These are phyloP conservation scores for Aspergillus sp. DNA, from an alignment of 2,329 filamentous ascomycete genomes.

Conservation along the genomic window DNA sequence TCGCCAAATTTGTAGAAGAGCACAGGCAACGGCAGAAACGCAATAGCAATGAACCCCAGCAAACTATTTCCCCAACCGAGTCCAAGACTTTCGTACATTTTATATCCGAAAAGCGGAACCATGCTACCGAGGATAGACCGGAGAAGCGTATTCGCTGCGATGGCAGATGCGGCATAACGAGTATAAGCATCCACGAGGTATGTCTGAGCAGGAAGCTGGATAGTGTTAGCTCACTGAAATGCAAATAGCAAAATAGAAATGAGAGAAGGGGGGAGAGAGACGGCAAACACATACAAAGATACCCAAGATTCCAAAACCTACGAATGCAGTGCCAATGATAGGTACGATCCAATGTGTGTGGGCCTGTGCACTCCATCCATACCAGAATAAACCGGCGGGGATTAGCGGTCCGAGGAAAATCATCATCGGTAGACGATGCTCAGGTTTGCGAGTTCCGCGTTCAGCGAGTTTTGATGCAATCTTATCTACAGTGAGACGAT, in stretches of 20 bases:
- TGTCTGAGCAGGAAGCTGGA: constrained; percentile 11
- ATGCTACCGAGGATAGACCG: constrained; percentile 40
- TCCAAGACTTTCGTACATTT: constrained; percentile 27
- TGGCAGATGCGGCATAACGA: constrained; percentile 41
- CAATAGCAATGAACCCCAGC: constrained; percentile 20
- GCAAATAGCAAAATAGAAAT: too few species aligned
- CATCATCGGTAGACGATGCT: constrained; percentile 50
- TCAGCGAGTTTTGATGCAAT: background rate
- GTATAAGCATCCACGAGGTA: constrained; percentile 34
- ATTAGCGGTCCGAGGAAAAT: constrained; percentile 43
- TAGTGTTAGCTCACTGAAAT: too few species aligned
- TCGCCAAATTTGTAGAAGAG: background rate
- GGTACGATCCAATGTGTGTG: constrained; percentile 41
- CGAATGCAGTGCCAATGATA: constrained; percentile 40
- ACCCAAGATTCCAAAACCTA: constrained; percentile 30
- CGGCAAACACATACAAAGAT: constrained; percentile 22
- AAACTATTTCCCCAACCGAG: constrained; percentile 35
- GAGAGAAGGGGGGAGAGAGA: constrained; percentile 33
- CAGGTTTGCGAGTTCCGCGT: constrained; percentile 30
- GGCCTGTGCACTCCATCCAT: constrained; percentile 44
- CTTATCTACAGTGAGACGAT: constrained; percentile 8
- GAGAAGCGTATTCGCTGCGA: constrained; percentile 42
- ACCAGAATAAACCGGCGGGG: constrained; percentile 42
- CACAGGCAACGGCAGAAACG: background rate
- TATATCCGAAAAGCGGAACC: constrained; percentile 44